A percentile compares a stretch with the other conserved stretches of the same genome.
Conservation (phyloP, 768 basidiomycete species). For the Termitomyces sp. region DNA sequence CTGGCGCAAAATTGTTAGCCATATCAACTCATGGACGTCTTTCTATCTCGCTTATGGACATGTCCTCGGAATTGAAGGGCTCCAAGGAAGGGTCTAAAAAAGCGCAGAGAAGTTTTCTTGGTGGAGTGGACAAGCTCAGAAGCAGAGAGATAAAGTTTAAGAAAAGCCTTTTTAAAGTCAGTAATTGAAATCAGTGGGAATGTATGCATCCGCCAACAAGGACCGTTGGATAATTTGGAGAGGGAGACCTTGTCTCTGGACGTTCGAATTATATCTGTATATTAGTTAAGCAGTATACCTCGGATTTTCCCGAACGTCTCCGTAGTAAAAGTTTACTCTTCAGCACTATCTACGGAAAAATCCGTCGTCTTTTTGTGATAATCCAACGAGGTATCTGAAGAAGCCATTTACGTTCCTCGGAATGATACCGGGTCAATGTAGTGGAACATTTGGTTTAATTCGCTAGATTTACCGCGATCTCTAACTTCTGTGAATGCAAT, state of each 20-base stretch:
- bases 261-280: too few relatives aligned
- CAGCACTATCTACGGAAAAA: neutral
- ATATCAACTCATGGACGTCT: neutral
- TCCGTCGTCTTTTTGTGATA: neutral
- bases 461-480: too few relatives aligned
- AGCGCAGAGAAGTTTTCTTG: neutral
- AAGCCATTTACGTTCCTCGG: neutral
- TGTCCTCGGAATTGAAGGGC: neutral
- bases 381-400: neutral
- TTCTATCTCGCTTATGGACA: neutral
- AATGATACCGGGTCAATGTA: neutral
- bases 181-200: neutral
- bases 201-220: neutral
- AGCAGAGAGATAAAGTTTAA: neutral
- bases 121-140: neutral
- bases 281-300: neutral
- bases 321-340: too few relatives aligned
- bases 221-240: neutral
- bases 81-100: neutral
- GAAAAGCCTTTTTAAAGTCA: neutral
- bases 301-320: neutral
- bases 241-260: neutral
- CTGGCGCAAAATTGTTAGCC: neutral
- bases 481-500: too few relatives aligned
- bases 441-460: neutral